These are phyloP conservation scores for Gillenia trifoliata DNA, from an alignment of 306 rosid genomes.

Conservation along the genomic window DNA sequence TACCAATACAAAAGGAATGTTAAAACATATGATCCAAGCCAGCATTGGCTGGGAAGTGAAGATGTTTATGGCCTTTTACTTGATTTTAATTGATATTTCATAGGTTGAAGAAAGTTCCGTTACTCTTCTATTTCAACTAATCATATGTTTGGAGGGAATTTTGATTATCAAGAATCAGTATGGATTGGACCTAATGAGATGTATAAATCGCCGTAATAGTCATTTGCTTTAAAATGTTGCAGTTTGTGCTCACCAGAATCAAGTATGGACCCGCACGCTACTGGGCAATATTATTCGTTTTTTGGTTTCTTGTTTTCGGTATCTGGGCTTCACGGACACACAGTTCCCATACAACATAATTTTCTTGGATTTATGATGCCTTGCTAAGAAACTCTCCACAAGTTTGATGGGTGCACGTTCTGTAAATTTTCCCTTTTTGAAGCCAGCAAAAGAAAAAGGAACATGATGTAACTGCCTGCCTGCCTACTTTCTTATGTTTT, in stretches of 20 bases:
- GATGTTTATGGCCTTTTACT: no score
- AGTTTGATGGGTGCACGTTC: no score
- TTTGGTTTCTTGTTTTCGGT: conserved; percentile 99
- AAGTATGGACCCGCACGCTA: conserved; percentile 97
- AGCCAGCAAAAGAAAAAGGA: no score
- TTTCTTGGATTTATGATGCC: not conserved
- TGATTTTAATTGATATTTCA: not conserved
- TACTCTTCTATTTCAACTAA: no score
- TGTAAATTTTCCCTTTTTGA: no score
- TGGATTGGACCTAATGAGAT: not conserved
- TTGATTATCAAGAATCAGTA: not conserved
- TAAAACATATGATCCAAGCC: no score
- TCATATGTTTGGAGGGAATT: not conserved
- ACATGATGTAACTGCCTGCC: no score
- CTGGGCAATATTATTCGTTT: conserved; percentile 95
- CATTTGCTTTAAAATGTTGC: conserved; percentile 31
- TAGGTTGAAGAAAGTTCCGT: no score
- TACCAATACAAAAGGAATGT: no score
- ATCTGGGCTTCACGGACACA: conserved; percentile 98
- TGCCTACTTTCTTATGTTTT: no score
- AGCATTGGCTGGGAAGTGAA: no score
- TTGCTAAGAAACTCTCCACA: no score
- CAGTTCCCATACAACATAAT: conserved; percentile 58
- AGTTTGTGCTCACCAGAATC: conserved; percentile 96
- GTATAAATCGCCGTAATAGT: not conserved